Evolutionary conservation across 805 yeast genomes (phyloP), one percentile per base, ranked within the genome.

Genomic region (Jamesozyma spencerorum): DNA sequence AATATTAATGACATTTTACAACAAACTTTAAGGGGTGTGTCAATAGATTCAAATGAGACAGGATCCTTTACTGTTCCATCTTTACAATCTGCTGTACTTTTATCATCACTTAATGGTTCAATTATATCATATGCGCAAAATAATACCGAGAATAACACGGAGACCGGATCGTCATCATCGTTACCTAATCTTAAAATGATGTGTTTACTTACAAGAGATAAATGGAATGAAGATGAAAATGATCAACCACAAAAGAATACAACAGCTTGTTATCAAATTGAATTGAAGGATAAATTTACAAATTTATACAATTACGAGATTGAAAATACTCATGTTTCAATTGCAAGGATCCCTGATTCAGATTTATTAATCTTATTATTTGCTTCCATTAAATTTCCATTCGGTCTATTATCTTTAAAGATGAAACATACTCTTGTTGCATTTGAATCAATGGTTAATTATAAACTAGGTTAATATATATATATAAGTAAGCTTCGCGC

Each of bases 201-300:
- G 62, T 48, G 57, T 27, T 34, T 60, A 13, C 44, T 60, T 18
- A 49, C 53, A 12, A 57, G 54, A 36, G 64, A 60, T 41, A 60
- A 57, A 42, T 60, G 64, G 64, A 39, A 42, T 4, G 62, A 56
- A 28, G 63, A 60, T 39, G 56, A 58, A 37, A 26, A 31, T 3
- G 46, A 46, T 15, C 24, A 31, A 5, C 28, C 45, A 4, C 34
- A 31, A 7, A 39, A 44, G 13, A 49, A 45, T 31, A 36, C 34
- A 5, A 36, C 51, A 6, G 28, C 43, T 2, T 46, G 48, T 37
- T 47, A 35, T 18, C n/a, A n/a, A n/a, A n/a, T n/a, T n/a, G n/a
- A n/a, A n/a, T n/a, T n/a, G n/a, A 30, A 39, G 5, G 40, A 38
- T 15, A 37, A 37, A 1, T 41, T 38, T 8, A 54, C 60, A 33